Evolutionary conservation across 1,284 basidiomycete genomes (phyloP), one percentile per base, ranked within the genome.

Genomic region (Ganoderma sinense): DNA sequence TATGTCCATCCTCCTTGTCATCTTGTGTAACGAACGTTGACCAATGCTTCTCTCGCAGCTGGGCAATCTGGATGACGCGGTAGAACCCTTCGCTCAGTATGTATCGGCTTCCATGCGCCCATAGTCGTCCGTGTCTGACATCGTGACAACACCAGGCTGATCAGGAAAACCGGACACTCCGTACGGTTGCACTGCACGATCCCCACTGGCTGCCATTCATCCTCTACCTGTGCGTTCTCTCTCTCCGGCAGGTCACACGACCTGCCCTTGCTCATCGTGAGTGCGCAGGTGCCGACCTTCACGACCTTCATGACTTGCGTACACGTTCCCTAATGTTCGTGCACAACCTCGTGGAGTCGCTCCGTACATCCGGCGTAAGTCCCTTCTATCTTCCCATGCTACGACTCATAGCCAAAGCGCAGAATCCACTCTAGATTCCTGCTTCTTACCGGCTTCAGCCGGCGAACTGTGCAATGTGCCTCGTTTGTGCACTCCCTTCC

Each of bases 291-390:
- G 78, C 86, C 71, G 90, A 91, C 78, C 82, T 94, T 65, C 83
- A 93, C 79, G 87, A 94, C 83, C 83, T 93, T 75, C 82, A 91
- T 74, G 85, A 92, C 76, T 78, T 93, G 73, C 84, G 88, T 53
- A 85, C 89, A 55, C 86, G 89, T 61, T 87, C 88, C 53, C 83
- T 93, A n/a, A 73, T 87, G 39, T 89, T 92, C 78, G 85, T 92
- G 51, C 91, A 92, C 75, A 85, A 88, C 71, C 81, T 92, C 48
- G 78, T 91, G 55, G 85, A 87, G 71, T 84, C 85, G 5, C 84
- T 93, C 65, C 86, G 88, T 59, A 83, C 87, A 10, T 85, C 85
- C 68, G 91, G 90, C 73, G 91, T 93, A 77, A 61, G 72, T 71
- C n/a, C 65, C 6, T 26, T 60, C 61, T 23, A 60, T 65, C 16